Evolutionary conservation across 73 alveolate genomes (phyloP), one percentile per base, ranked within the genome.

Genomic region (Paramecium tetraurelia): DNA sequence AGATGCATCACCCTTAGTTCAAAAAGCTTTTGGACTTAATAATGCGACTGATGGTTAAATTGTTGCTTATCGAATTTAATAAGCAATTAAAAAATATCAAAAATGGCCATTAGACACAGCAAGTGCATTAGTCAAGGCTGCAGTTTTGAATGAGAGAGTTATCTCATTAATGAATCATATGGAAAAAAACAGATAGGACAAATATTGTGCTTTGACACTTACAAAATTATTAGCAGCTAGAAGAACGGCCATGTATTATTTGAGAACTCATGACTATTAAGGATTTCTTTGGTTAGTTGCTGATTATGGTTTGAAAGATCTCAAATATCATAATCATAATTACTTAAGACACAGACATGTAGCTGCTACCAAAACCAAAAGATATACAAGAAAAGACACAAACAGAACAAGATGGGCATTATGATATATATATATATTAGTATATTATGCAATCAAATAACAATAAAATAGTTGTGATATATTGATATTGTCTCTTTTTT

Each of bases 71-170:
- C 70, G 90, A 41, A 80, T 48, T 80, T 24, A 40, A 44, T 41
- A 80, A 48, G 90, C 90, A 80, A 80, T 80, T 8, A 41, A 48
- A 46, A 80, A 80, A 46, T 80, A 80, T 80, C 14, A 80, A 80
- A 80, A 48, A 44, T 80, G 90, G 90, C 90, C 90, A 5, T 41
- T 80, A 11, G 90, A 80, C 22, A 80, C 90, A 12, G 90, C 57
- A 6, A 43, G 76, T 12, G 14, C 70, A 3, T 59, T 27, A 24
- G 90, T 80, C 5, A 80, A 80, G 20, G 90, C 75, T 4, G 90
- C 90, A 6, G 90, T 80, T 38, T 35, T 80, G 7, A 40, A 29
- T 44, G 90, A 80, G 29, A 80, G 90, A 46, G 90, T 80, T 0
- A 80, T 80, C 18, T 48, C 46, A 1, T 31, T 38, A n/a, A 80